Evolutionary conservation across 2,329 filamentous ascomycete genomes (phyloP).

Genomic region (Cyclaneusma minus): DNA sequence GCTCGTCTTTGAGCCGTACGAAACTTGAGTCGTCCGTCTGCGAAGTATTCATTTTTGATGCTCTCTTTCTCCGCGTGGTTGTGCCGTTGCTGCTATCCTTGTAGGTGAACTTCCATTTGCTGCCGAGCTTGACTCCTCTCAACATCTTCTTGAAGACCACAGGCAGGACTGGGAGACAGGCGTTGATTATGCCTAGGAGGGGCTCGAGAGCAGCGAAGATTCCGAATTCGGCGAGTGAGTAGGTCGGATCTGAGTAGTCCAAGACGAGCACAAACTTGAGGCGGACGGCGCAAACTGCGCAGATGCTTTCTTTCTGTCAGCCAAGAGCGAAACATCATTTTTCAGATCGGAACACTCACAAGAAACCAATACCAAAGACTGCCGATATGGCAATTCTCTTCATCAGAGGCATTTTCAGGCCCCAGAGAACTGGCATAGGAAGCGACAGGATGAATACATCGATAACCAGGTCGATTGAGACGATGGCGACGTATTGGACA

Average conservation of each 20-base stretch:
- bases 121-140: background rate
- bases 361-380: conserved; percentile 10
- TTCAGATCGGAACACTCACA: conserved; percentile 7
- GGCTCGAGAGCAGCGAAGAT: conserved; percentile 9
- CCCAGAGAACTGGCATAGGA: conserved; percentile 9
- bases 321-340: conserved; percentile 6
- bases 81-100: conserved; percentile 1
- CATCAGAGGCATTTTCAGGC: conserved; percentile 4
- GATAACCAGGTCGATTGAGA: conserved; percentile 3
- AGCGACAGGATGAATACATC: conserved; percentile 5
- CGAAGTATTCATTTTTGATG: too few relatives aligned
- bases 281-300: conserved; percentile 8
- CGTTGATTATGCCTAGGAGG: conserved; percentile 13
- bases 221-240: conserved; percentile 5
- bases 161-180: conserved; percentile 10
- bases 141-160: conserved; percentile 9
- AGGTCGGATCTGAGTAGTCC: conserved; percentile 7
- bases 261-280: conserved; percentile 9
- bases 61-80: too few relatives aligned
- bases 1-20: background rate
- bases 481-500: conserved; percentile 3
- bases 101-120: background rate
- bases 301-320: too few relatives aligned
- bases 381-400: conserved; percentile 8
- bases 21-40: background rate